Evolutionary conservation across 2,329 filamentous ascomycete genomes (phyloP).

Genomic region (Phoma herbarum): DNA sequence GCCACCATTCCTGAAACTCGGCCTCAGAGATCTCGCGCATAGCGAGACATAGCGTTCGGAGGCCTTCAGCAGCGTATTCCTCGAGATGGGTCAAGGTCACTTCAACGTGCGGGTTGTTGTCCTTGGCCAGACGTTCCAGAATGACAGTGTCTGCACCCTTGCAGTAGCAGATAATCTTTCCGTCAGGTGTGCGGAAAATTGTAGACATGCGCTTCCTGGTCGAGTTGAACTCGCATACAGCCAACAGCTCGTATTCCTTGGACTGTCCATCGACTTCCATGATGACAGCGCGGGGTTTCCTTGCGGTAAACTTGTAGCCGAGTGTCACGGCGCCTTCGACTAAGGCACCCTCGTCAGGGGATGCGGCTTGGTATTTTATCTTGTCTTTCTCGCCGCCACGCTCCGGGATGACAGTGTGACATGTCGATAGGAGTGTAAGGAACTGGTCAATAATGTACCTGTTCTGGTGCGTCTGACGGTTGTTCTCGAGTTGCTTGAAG

Average conservation of each 20-base stretch:
- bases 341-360: constrained; percentile 95
- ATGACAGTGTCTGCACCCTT: constrained; percentile 99
- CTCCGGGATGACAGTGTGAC: constrained; percentile 97
- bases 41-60: constrained; percentile 92
- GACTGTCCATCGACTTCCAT: constrained; percentile 76
- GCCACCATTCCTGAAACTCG: constrained; percentile 87
- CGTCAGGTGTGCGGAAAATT: constrained; percentile 95
- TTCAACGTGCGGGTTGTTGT: constrained; percentile 84
- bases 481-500: constrained; percentile 77
- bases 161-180: constrained; percentile 91
- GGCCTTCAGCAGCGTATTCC: constrained; percentile 95
- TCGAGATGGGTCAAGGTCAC: constrained; percentile 94
- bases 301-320: constrained; percentile 88
- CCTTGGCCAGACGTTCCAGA: constrained; percentile 82
- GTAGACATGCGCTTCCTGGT: constrained; percentile 97
- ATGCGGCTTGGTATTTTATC: constrained; percentile 98
- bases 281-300: constrained; percentile 87
- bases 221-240: constrained; percentile 99
- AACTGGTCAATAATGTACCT: constrained; percentile 80
- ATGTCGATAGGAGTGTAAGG: constrained; percentile 83
- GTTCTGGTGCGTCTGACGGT: constrained; percentile 69
- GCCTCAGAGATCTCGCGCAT: constrained; percentile 92
- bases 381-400: constrained; percentile 77
- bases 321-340: constrained; percentile 87
- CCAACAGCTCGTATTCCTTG: constrained; percentile 86